Evolutionary conservation across 768 basidiomycete species (phyloP), one percentile per base, ranked within the genome.

Genomic region (Paxillus involutus): DNA sequence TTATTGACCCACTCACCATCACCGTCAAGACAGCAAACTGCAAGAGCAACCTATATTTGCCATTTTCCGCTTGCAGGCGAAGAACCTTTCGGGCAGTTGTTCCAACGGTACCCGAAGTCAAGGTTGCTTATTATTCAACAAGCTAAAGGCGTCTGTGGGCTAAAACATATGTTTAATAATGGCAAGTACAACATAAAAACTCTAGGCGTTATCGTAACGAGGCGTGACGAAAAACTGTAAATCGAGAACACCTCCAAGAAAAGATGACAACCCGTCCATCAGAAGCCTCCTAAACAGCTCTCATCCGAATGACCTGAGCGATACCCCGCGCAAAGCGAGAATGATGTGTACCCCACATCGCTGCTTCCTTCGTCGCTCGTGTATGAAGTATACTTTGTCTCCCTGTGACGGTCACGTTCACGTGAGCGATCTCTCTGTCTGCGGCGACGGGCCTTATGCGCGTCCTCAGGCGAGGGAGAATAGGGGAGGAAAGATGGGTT

Each of bases 271-370:
- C 32, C 11, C 7, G 3, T 24, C 33, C 46, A 8, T 59, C 43
- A 61, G 37, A 61, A 61, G 19, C 59, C 59, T 39, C 59, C 59
- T 44, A 61, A 55, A 47, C 59, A 61, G 14, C 59, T 47, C 24
- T 55, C 57, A n/a, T 52, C 59, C 12, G 53, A 21, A 30, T 12
- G 47, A 29, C 48, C 49, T 35, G 53, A 41, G 33, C 40, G 21
- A 41, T 45, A 47, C n/a, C 52, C 47, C 30, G 36, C 30, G 16
- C 24, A 30, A 36, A 35, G 47, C n/a, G 51, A 26, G 41, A 53
- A 47, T 24, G 53, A 16, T n/a, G 32, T 61, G 30, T 56, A 44
- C 9, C 19, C 43, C 12, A 41, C 53, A 37, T 60, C 50, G 19
- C 46, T 43, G 45, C 46, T 49, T 24, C 43, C 41, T 43, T 58